Base-by-base conservation (phyloP, 768 basidiomycete species). In the Termitomyces heimii region DNA sequence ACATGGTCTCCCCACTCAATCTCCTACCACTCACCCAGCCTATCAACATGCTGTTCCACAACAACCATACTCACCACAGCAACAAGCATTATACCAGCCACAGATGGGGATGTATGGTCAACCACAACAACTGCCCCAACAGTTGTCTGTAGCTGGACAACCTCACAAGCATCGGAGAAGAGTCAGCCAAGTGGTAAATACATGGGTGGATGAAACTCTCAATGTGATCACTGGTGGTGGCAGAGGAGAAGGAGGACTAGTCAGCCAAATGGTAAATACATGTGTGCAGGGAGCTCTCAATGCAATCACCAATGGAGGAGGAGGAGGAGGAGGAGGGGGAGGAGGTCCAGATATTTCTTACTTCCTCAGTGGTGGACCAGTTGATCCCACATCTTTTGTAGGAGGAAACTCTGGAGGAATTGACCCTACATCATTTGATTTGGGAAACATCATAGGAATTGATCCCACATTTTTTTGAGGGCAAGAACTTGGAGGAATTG, bases 401-500 rank as follows among this genome's bases (percentile, higher is more conserved):
- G 51, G 51, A n/a, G 39, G 37, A 16, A n/a, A n/a, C n/a, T n/a
- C n/a, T n/a, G n/a, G n/a, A n/a, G n/a, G n/a, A n/a, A n/a, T n/a
- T n/a, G n/a, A n/a, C n/a, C n/a, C n/a, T n/a, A n/a, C n/a, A n/a
- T n/a, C n/a, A n/a, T n/a, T n/a, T n/a, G n/a, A n/a, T n/a, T n/a
- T n/a, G n/a, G n/a, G n/a, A n/a, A n/a, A n/a, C n/a, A n/a, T n/a
- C n/a, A n/a, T n/a, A n/a, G n/a, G n/a, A n/a, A n/a, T n/a, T n/a
- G n/a, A n/a, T n/a, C n/a, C n/a, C n/a, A n/a, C n/a, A n/a, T n/a
- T n/a, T n/a, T n/a, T n/a, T n/a, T n/a, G n/a, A n/a, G n/a, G n/a
- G n/a, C n/a, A n/a, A n/a, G n/a, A n/a, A n/a, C n/a, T n/a, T n/a
- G 84, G 78, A 53, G 74, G 73, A 53, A 16, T 22, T 20, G 52